phyloP scores from a whole-genome alignment of 2,329 filamentous ascomycete genomes.

The Ramichloridium luteum region DNA sequence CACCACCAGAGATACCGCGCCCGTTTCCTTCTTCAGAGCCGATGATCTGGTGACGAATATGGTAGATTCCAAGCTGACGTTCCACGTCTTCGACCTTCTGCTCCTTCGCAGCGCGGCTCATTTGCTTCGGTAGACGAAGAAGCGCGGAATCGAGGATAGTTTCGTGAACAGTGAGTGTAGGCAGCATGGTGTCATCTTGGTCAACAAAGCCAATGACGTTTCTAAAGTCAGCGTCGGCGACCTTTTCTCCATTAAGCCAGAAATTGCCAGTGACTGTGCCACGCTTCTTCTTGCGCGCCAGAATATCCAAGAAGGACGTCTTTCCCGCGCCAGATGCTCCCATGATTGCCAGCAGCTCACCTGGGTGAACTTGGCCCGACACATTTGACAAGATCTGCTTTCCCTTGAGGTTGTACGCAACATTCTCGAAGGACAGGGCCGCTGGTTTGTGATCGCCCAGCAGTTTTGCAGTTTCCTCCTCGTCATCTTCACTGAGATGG shows the following conservation, averaged over 20 bases:
- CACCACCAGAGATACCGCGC: constrained; percentile 90
- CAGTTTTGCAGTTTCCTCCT: constrained; percentile 74
- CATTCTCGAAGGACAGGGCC: constrained; percentile 74
- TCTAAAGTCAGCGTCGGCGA: constrained; percentile 72
- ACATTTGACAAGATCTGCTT: constrained; percentile 74
- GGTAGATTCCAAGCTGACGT: constrained; percentile 84
- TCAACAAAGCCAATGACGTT: constrained; percentile 94
- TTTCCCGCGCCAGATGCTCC: constrained; percentile 95
- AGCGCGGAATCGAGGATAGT: constrained; percentile 92
- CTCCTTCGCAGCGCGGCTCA: constrained; percentile 79
- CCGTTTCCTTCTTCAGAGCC: constrained; percentile 91
- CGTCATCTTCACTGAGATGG: constrained; percentile 64
- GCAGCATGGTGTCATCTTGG: constrained; percentile 93
- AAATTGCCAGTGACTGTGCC: constrained; percentile 69
- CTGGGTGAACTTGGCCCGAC: constrained; percentile 77
- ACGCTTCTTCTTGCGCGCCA: constrained; percentile 93
- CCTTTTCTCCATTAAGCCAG: constrained; percentile 85
- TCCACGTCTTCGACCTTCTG: constrained; percentile 87
- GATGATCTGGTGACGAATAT: constrained; percentile 89
- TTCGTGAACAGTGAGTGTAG: constrained; percentile 92
- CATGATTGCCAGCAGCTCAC: constrained; percentile 97
- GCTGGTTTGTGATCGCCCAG: constrained; percentile 88
- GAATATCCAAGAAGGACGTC: constrained; percentile 90
- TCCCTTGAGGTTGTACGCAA: constrained; percentile 75
- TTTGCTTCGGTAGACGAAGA: constrained; percentile 80